A percentile compares a stretch with the other conserved stretches of the same genome.
These are phyloP conservation scores for Pseudocercospora fuligena DNA, from an alignment of 2,329 filamentous ascomycete genomes.

Conservation along the genomic window DNA sequence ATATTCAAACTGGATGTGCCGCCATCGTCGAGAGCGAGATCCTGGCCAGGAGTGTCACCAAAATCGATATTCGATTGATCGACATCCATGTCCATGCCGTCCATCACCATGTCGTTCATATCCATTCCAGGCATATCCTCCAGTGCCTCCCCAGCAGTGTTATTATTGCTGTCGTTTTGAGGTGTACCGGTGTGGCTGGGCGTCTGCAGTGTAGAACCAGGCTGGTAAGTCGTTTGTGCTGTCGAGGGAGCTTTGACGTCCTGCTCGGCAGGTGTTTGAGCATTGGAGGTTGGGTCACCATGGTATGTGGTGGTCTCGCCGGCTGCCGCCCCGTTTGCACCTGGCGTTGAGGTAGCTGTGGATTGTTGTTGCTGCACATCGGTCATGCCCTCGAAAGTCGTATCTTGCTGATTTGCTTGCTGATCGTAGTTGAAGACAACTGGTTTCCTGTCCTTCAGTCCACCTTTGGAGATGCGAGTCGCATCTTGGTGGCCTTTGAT, in stretches of 20 bases:
- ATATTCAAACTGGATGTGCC: not conserved
- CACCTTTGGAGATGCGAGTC: constrained; percentile 41
- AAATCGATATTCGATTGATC: constrained; percentile 26
- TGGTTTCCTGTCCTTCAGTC: constrained; percentile 39
- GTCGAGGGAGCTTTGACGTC: constrained; percentile 4
- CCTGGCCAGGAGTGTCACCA: constrained; percentile 14
- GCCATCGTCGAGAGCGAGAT: constrained; percentile 3
- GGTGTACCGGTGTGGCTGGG: constrained; percentile 1
- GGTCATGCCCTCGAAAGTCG: constrained; percentile 12
- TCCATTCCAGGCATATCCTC: constrained; percentile 26
- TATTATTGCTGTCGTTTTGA: constrained; percentile 6
- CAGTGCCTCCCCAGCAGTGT: constrained; percentile 45
- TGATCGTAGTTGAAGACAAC: constrained; percentile 19
- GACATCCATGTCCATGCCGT: constrained; percentile 34
- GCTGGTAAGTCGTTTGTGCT: constrained; percentile 9
- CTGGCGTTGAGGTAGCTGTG: constrained; percentile 63
- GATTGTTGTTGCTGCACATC: constrained; percentile 16
- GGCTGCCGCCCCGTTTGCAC: constrained; percentile 14
- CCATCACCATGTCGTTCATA: constrained; percentile 30
- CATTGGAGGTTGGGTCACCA: constrained; percentile 16
- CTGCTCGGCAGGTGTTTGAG: constrained; percentile 15
- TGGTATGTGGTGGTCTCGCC: constrained; percentile 18
- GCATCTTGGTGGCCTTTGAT: constrained; percentile 50
- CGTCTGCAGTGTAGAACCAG: constrained; percentile 1
- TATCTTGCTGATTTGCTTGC: constrained; percentile 21